Conservation (phyloP, 306 rosid species). For the Acmispon strigosus region DNA sequence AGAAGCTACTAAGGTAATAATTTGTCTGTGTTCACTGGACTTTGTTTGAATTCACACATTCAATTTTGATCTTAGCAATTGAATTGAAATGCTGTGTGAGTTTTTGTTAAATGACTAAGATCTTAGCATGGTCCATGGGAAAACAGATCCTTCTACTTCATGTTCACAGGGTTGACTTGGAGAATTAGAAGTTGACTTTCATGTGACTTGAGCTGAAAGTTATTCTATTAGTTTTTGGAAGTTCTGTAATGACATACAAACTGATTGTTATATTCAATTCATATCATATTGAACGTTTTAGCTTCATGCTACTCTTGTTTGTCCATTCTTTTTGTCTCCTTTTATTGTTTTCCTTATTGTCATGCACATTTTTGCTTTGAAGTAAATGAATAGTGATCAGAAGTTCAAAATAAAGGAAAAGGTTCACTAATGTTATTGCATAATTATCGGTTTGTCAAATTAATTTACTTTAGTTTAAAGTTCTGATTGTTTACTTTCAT, state of each 20-base stretch:
- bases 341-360: neutral
- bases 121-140: neutral
- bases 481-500: slow-evolving; percentile 23
- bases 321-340: neutral
- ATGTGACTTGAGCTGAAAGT: neutral
- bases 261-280: too few relatives aligned
- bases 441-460: neutral
- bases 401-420: too few relatives aligned
- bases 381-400: neutral
- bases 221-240: neutral
- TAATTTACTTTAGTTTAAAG: neutral
- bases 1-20: slow-evolving; percentile 39
- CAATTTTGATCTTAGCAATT: neutral
- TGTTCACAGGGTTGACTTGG: neutral
- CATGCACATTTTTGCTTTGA: neutral
- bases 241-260: neutral
- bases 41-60: neutral
- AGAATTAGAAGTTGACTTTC: neutral
- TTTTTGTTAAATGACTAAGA: neutral
- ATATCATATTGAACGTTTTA: neutral
- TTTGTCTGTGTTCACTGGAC: neutral
- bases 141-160: neutral
- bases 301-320: neutral
- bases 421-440: neutral
- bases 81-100: too few relatives aligned